These are phyloP conservation scores for Pseudogymnoascus sp. DNA, from an alignment of 2,329 filamentous ascomycete species.

Conservation along the genomic window DNA sequence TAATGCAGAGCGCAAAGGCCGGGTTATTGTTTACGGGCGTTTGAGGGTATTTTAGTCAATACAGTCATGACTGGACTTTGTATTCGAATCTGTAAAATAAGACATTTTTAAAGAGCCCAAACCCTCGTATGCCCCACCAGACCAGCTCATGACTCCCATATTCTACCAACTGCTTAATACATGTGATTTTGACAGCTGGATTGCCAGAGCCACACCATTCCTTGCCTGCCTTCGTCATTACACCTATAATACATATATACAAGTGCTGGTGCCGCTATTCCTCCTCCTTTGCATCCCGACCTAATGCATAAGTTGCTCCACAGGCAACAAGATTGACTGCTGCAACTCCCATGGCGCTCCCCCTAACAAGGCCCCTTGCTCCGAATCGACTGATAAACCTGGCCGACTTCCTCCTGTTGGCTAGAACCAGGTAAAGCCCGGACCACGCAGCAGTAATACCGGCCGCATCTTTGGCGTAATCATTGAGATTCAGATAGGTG, in stretches of 20 bases:
- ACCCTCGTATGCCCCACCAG: background rate
- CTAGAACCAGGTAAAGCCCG: slow-evolving; percentile 56
- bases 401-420: slow-evolving; percentile 43
- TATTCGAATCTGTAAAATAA: slow-evolving; percentile 1
- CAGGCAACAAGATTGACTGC: slow-evolving; percentile 43
- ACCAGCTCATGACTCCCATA: background rate
- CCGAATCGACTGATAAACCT: slow-evolving; percentile 42
- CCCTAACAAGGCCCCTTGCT: slow-evolving; percentile 43
- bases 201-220: background rate
- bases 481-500: slow-evolving; percentile 56
- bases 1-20: slow-evolving; percentile 23
- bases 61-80: background rate
- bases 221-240: background rate
- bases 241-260: slow-evolving; percentile 7
- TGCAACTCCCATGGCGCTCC: slow-evolving; percentile 43
- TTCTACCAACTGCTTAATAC: background rate
- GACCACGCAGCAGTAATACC: slow-evolving; percentile 59
- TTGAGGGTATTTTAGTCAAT: slow-evolving; percentile 13
- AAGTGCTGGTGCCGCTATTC: slow-evolving; percentile 3
- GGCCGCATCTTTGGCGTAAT: slow-evolving; percentile 55
- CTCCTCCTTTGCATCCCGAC: slow-evolving; percentile 31
- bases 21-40: slow-evolving; percentile 16
- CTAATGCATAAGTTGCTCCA: slow-evolving; percentile 45
- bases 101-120: background rate
- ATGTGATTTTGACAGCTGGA: background rate